Evolutionary conservation across 108 stramenopile species (phyloP).

Genomic region (Cylindrotheca closterium): DNA sequence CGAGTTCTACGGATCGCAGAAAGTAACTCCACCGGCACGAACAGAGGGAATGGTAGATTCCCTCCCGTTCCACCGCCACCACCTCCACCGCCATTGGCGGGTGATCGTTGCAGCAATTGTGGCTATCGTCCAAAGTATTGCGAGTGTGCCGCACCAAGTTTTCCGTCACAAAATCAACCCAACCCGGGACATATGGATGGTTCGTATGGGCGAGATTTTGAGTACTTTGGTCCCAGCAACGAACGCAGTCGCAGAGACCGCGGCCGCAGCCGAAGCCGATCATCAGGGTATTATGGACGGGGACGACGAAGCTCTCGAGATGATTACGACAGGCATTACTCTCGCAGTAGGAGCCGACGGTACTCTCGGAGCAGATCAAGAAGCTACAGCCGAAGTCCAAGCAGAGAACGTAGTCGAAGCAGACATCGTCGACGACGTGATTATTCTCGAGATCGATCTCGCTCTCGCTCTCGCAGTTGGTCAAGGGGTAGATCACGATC

Average conservation of each 20-base stretch:
- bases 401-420: conserved; percentile 32
- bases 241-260: conserved; percentile 43
- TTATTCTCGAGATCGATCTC: conserved; percentile 29
- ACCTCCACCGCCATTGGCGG: conserved; percentile 22
- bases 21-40: conserved; percentile 79
- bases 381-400: conserved; percentile 26
- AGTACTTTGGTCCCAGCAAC: conserved; percentile 37
- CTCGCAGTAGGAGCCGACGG: conserved; percentile 28
- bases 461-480: conserved; percentile 24
- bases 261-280: conserved; percentile 60
- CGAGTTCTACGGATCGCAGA: conserved; percentile 79
- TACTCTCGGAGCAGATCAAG: conserved; percentile 35
- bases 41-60: conserved; percentile 39
- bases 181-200: conserved; percentile 44
- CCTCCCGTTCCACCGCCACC: too few relatives aligned
- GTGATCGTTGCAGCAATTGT: conserved; percentile 71
- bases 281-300: conserved; percentile 45
- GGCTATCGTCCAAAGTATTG: conserved; percentile 88
- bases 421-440: conserved; percentile 26
- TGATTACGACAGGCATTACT: conserved; percentile 26
- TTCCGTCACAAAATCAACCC: conserved; percentile 39
- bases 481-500: conserved; percentile 19
- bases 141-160: conserved; percentile 52
- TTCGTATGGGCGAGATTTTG: conserved; percentile 32
- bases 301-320: conserved; percentile 47